Base-by-base conservation (phyloP, 768 basidiomycete genomes). In the Paxillus involutus region DNA sequence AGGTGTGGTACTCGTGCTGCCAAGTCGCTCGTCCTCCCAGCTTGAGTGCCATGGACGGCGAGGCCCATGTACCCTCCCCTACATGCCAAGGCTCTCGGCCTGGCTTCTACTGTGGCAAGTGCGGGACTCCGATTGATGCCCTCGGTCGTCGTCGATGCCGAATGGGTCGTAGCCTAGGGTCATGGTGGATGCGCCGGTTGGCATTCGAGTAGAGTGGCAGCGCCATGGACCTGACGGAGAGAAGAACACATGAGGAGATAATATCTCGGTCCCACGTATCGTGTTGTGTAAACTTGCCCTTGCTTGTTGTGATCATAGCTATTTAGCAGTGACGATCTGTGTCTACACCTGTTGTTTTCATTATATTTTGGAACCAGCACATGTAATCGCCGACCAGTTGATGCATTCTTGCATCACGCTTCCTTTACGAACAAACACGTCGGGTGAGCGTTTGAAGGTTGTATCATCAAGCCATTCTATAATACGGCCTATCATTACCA, bases 161-260 rank as follows among this genome's bases (percentile, higher is more conserved):
- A 59, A 26, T 53, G 49, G 3, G 56, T 63, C 7, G 57, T 68
- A 36, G 66, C 68, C 61, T 1, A 58, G 50, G 16, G 63, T 67
- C 3, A 43, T 68, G 40, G 66, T 67, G 19, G 66, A 68, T 33
- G 59, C 56, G 6, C 58, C 63, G 6, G 66, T 67, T 7, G 66
- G 66, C 13, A 55, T 68, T 3, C 61, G 66, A 14, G 58, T 65
- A 14, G 61, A 63, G 52, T 68, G 63, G 66, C 63, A 65, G 12
- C 56, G 53, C 13, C 59, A 68, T 16, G 54, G 53, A 3, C 16
- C 53, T 1, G 36, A 50, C 7, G 55, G 49, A 36, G 43, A n/a
- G 66, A 68, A 30, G 44, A 36, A 63, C 10, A 65, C 63, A 10
- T 68, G 65, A 63, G 17, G 65, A 63, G 17, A 65, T 68, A 8